These are phyloP conservation scores for Astrephomene gubernaculifera DNA, from an alignment of 139 green algal species.

Conservation along the genomic window DNA sequence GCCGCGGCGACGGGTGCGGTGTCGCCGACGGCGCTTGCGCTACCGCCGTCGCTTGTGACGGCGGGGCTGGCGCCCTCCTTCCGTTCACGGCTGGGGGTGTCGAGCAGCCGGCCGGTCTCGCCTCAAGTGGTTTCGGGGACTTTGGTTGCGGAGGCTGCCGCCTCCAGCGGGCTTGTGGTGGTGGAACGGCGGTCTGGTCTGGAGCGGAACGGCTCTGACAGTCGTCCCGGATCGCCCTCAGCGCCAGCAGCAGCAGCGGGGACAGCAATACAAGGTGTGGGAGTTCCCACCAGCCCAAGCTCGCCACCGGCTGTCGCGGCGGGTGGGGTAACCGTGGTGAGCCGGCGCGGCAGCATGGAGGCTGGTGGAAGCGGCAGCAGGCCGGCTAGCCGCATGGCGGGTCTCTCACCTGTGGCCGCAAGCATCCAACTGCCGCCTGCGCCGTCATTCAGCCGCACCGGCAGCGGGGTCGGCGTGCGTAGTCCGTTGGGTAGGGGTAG, in stretches of 20 bases:
- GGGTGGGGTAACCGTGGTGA: background rate
- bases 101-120: background rate
- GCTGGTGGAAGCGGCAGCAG: background rate
- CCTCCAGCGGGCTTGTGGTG: too few species aligned
- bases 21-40: background rate
- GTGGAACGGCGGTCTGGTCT: too few species aligned
- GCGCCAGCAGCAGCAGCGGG: too few species aligned
- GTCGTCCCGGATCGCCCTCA: too few species aligned
- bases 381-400: background rate
- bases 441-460: background rate
- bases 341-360: background rate
- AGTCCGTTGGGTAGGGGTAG: too few species aligned
- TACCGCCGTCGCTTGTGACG: background rate
- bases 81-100: background rate
- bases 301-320: background rate
- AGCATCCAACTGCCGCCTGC: slow-evolving; percentile 15
- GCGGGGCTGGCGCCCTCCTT: background rate
- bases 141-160: too few species aligned
- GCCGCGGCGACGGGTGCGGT: too few species aligned
- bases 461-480: too few species aligned
- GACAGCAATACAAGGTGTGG: too few species aligned
- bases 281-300: background rate
- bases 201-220: too few species aligned
- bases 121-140: too few species aligned
- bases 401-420: background rate